Percentiles rank a stretch among this genome's conserved stretches.
These are phyloP conservation scores for Boletus subparvulus DNA, from an alignment of 768 basidiomycete species.

Conservation along the genomic window DNA sequence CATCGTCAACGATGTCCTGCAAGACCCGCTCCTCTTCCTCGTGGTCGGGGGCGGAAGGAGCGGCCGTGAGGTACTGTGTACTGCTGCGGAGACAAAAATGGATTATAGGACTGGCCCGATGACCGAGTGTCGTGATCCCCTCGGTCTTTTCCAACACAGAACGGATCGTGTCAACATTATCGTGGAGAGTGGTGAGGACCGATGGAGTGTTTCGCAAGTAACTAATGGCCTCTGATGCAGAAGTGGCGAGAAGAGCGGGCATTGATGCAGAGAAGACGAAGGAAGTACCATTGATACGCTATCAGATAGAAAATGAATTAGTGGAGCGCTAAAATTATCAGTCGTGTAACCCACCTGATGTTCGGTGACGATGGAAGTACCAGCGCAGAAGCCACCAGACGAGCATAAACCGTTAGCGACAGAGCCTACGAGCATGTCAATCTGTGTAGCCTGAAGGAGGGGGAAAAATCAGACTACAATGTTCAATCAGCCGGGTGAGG, in stretches of 20 bases:
- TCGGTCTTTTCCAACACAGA: conserved; percentile 78
- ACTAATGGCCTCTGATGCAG: conserved; percentile 82
- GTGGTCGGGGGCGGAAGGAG: conserved; percentile 44
- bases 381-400: conserved; percentile 94
- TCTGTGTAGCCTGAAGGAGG: conserved; percentile 64
- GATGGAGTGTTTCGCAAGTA: conserved; percentile 74
- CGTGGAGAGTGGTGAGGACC: conserved; percentile 72
- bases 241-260: conserved; percentile 85
- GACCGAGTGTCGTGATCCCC: conserved; percentile 80
- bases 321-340: neutral
- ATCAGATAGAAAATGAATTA: neutral
- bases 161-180: conserved; percentile 79
- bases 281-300: conserved; percentile 94
- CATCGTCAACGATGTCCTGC: conserved; percentile 93
- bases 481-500: neutral
- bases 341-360: conserved; percentile 63
- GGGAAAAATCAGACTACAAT: neutral
- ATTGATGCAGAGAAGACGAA: conserved; percentile 97
- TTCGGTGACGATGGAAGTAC: conserved; percentile 74
- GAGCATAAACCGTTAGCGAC: conserved; percentile 81
- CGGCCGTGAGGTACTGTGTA: conserved; percentile 19
- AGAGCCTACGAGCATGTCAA: conserved; percentile 95
- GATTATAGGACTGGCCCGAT: conserved; percentile 83
- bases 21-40: conserved; percentile 74
- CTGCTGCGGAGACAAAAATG: conserved; percentile 66